Percentiles rank a stretch among this genome's conserved stretches.
Conservation (phyloP, 2,329 filamentous ascomycete genomes). For the Talaromyces sp. region DNA sequence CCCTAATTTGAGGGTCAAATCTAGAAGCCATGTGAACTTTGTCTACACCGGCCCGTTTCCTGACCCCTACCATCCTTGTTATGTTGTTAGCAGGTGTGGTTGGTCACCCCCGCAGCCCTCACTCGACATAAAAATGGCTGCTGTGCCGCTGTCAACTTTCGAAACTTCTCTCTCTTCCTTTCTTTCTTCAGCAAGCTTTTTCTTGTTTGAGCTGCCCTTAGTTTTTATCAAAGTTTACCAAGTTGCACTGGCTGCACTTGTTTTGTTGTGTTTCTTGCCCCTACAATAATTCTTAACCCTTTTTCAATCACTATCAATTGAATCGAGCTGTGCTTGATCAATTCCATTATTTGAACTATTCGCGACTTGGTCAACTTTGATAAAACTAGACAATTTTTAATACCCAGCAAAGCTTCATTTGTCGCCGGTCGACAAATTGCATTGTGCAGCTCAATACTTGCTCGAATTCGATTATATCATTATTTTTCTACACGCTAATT, state of each 20-base stretch:
- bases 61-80: not conserved
- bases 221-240: constrained; percentile 38
- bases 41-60: not conserved
- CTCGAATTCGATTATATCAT: constrained; percentile 7
- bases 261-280: constrained; percentile 44
- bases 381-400: constrained; percentile 14
- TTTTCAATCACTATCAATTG: constrained; percentile 10
- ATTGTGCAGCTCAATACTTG: constrained; percentile 19
- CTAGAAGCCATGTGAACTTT: constrained; percentile 12
- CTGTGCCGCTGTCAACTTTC: constrained; percentile 31
- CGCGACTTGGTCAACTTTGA: constrained; percentile 14
- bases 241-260: constrained; percentile 39
- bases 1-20: not conserved
- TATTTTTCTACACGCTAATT: not conserved
- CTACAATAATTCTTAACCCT: constrained; percentile 25
- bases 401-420: constrained; percentile 13
- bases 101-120: constrained; percentile 16
- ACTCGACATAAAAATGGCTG: constrained; percentile 16
- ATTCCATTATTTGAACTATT: constrained; percentile 11
- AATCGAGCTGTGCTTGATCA: constrained; percentile 22
- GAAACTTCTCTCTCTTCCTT: constrained; percentile 35
- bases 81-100: constrained; percentile 8
- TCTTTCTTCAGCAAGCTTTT: constrained; percentile 65
- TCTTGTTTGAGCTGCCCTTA: constrained; percentile 41
- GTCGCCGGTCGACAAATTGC: constrained; percentile 21